These are phyloP conservation scores for Lichtheimia ornata DNA, from an alignment of 371 early-diverging fungal genomes.

Conservation along the genomic window DNA sequence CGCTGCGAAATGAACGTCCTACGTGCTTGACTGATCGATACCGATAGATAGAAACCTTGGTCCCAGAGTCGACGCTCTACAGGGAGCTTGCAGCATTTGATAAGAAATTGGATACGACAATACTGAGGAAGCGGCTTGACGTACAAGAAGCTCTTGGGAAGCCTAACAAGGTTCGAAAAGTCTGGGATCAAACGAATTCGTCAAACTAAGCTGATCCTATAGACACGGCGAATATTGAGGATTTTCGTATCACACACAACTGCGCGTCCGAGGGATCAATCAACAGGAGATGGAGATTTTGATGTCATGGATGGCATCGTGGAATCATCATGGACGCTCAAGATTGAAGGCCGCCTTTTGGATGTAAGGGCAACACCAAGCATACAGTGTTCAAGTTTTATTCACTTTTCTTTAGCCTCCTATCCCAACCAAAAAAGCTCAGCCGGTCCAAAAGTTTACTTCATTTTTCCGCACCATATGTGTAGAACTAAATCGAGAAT, in stretches of 20 bases:
- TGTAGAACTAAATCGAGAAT: constrained; percentile 84
- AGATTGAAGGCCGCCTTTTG: constrained; percentile 86
- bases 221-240: constrained; percentile 79
- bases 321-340: constrained; percentile 89
- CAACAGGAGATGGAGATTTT: constrained; percentile 47
- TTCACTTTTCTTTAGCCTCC: constrained; percentile 32
- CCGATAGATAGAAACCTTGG: constrained; percentile 74
- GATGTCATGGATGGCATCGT: constrained; percentile 51
- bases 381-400: background rate
- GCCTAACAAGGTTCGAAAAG: constrained; percentile 58
- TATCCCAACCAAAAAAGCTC: constrained; percentile 58
- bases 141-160: constrained; percentile 83
- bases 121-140: constrained; percentile 87
- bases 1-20: background rate
- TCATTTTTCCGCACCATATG: constrained; percentile 79
- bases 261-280: constrained; percentile 55
- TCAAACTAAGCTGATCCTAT: background rate
- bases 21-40: background rate
- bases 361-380: constrained; percentile 43
- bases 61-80: constrained; percentile 91
- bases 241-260: constrained; percentile 89
- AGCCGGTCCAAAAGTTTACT: constrained; percentile 78
- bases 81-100: constrained; percentile 84
- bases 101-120: constrained; percentile 83
- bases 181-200: background rate